Evolutionary conservation across 805 yeast species (phyloP), one percentile per base, ranked within the genome.

Genomic region (Saccharomycopsis oosterbeekiorum): DNA sequence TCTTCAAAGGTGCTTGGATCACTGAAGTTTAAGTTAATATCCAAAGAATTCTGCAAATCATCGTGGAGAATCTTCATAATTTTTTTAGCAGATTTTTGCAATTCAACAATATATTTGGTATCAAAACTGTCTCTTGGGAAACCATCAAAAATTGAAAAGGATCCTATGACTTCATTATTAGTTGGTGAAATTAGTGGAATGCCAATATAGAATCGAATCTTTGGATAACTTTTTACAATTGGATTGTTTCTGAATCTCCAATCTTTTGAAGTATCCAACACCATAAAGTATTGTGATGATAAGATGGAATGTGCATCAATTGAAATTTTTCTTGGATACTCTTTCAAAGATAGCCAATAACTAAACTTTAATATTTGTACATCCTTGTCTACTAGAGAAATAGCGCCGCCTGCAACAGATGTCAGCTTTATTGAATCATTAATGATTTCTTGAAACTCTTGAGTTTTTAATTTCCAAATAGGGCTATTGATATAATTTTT

Each of bases 191-290:
- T 62, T 43, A 86, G 67, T 0, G 89, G 89, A 4, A 84, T 88
- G 0, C 88, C 89, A 41, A 84, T 79, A 69, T 86, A 88, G 67
- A 85, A 85, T 60, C 72, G 76, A 58, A 87, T 80, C 61, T 73
- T 72, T 0, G 93, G 91, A 0, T 77, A 74, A 0, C 85, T 84
- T 21, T 76, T 79, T 0, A 88, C 88, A 56, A 86, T 74, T 0
- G 93, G 93, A 67, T 83, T 85, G 50, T 75, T 72, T 17, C 71
- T 67, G 3, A 85, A 79, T 69, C 96, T 75, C 94, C 96, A 88
- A 68, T 88, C 96, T 41, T 73, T 73, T 4, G 82, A 70, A 1
- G 91, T 84, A 69, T 87, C 88, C 4, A 77, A 68, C 8, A 88
- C 65, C 2, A 83, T 73, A 59, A 88, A 80, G 63, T 78, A 76